Base-by-base conservation (phyloP, 140 eudicot species). In the Erigeron philadelphicus region DNA sequence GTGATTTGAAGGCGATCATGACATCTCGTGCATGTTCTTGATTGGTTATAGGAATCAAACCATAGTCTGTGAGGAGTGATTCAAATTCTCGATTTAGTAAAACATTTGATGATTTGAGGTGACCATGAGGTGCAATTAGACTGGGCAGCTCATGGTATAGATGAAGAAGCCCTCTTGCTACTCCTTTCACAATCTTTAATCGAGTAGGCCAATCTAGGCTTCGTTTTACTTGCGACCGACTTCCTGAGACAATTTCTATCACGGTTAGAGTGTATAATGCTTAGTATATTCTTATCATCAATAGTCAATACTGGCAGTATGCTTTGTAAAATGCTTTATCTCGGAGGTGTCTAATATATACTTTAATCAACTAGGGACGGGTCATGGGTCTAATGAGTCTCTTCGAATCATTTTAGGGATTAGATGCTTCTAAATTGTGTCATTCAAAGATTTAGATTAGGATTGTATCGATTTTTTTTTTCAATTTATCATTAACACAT, bases 101-200 rank as follows among this genome's bases (percentile, higher is more conserved):
- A 13, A 92, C 93, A 65, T 92, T 92, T 18, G 96, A 81, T 46
- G 98, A 88, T 65, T 89, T 92, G 21, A 92, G 87, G 87, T 92
- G 98, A 16, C 96, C 98, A 45, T 89, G 98, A 19, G 98, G 93
- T 35, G 87, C 75, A 4, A 77, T 81, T 45, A 92, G 58, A 80
- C 84, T 78, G 18, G 88, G 96, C 65, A 93, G 93, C 83, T 89
- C 93, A 35, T 71, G 70, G 83, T 89, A 75, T 11, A 93, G 93
- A 80, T 92, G 85, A 2, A 69, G 41, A 56, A 92, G 81, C 48
- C 95, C 98, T 69, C 79, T 78, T 11, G 85, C 81, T 43, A 88
- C 76, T 8, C 98, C 96, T 70, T 92, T 92, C 56, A 88, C 80
- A 15, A 91, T 91, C 68, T 79, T 83, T 72, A 90, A 57, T 17